Base-by-base conservation (phyloP, 2,329 filamentous ascomycete species). In the Grosmannia huntii region DNA sequence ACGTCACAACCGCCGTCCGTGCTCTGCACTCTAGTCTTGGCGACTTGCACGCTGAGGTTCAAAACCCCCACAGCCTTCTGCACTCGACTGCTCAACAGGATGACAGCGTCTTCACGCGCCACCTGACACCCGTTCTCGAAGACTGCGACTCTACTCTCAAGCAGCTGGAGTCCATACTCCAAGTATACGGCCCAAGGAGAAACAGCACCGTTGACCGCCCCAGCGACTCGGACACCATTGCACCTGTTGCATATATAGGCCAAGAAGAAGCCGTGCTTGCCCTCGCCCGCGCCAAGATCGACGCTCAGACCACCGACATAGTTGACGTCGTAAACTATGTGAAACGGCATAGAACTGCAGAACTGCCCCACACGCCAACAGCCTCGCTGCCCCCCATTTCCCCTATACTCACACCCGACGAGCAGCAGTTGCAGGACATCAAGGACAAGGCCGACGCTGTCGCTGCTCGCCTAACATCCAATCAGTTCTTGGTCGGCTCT, bases 361-460 rank as follows among this genome's bases (percentile, higher is more conserved):
- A 21, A 76, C 73, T 61, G 65, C 72, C 64, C 64, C 54, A 68
- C 27, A 16, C 44, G 21, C 16, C 28, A 31, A 48, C 46, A 9
- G 33, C 44, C 12, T 33, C 51, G 16, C n/a, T 28, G n/a, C 19
- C 55, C 6, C 31, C 58, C 49, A 59, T 60, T 28, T 56, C 61
- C 5, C 59, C 59, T 23, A 53, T 56, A 48, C 56, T 25, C 7
- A 65, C 72, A 44, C 67, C 69, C n/a, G 70, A 71, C 52, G 71
- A 67, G 50, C 67, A 71, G 21, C 70, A 74, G 27, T 68, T 83
- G 38, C 77, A 84, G 59, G 66, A 67, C 9, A 82, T 85, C 65
- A 79, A 82, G 66, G 77, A 81, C 65, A 82, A 83, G 64, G 77
- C 85, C 36, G 81, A 85, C 63, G 68, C 69, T 33, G 77, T 85